Percentiles rank a stretch among this genome's conserved stretches.
Evolutionary conservation across 78 protist genomes (phyloP).

Genomic region (slime mould (Dictyostelium discoideum)): dicty_2.7 NC_007088.5:7079001-7079500

Average conservation of each 20-base stretch:
- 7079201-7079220: too few relatives aligned
- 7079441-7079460: too few relatives aligned
- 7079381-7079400: background rate
- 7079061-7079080: background rate
- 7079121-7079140: background rate
- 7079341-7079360: too few relatives aligned
- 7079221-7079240: too few relatives aligned
- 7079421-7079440: background rate
- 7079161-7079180: background rate
- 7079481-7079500: too few relatives aligned
- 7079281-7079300: too few relatives aligned
- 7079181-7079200: background rate
- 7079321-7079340: too few relatives aligned
- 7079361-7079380: background rate
- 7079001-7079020: too few relatives aligned
- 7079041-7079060: background rate
- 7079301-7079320: background rate
- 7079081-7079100: too few relatives aligned
- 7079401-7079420: background rate
- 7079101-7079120: background rate
- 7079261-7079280: too few relatives aligned
- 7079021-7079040: background rate
- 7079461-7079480: too few relatives aligned
- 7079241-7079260: too few relatives aligned
- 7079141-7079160: background rate